Evolutionary conservation across 1,139 yeast genomes (phyloP).

Genomic region (Sugiyamaella neomexicana): DNA sequence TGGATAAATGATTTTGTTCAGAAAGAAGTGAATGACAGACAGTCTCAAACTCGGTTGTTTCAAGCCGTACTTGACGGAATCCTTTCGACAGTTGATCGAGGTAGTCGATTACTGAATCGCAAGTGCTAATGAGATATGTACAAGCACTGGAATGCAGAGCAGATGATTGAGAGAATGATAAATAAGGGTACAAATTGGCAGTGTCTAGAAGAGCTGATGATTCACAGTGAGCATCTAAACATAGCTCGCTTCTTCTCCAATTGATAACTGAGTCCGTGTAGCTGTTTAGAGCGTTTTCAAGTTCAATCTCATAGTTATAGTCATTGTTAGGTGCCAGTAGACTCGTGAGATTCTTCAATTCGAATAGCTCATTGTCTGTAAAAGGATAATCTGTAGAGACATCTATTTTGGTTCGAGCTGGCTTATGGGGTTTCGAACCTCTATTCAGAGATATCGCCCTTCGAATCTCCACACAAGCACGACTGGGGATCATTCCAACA

Average conservation of each 20-base stretch:
- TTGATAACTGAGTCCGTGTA: not conserved
- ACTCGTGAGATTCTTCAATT: conserved; percentile 1
- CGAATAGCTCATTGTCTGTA: not conserved
- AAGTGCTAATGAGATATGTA: conserved; percentile 43
- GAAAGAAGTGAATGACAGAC: conserved; percentile 56
- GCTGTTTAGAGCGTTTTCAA: conserved; percentile 1
- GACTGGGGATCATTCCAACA: conserved; percentile 16
- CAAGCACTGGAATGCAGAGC: conserved; percentile 40
- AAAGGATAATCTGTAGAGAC: conserved; percentile 8
- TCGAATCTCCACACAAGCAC: conserved; percentile 25
- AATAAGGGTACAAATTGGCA: conserved; percentile 31
- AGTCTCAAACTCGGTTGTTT: conserved; percentile 63
- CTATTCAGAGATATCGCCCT: conserved; percentile 26
- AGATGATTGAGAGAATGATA: conserved; percentile 34
- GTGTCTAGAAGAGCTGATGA: conserved; percentile 18
- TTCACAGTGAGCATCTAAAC: not conserved
- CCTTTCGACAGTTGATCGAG: conserved; percentile 50
- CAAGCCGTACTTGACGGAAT: conserved; percentile 57
- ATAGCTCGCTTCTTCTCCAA: not conserved
- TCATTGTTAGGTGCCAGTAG: not conserved
- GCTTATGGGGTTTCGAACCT: not conserved
- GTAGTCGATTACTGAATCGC: conserved; percentile 46
- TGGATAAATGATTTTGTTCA: conserved; percentile 50
- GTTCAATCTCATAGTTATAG: conserved; percentile 1
- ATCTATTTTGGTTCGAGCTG: not conserved